phyloP scores from a whole-genome alignment of 2,329 filamentous ascomycete genomes.

The Ramularia endophylla region DNA sequence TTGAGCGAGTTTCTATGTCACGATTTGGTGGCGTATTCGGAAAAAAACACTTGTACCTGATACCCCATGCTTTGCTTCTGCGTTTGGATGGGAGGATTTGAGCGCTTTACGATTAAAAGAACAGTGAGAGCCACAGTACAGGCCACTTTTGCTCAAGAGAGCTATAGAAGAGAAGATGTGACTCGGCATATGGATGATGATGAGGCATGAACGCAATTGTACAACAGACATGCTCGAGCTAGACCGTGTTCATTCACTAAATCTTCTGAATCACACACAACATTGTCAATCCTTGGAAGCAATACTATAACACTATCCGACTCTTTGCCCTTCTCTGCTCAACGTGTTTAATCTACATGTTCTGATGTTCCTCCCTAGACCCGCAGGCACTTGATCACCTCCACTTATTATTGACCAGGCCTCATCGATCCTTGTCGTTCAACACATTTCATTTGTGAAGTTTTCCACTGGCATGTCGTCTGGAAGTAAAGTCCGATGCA shows the following conservation, averaged over 20 bases:
- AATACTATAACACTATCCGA: no score
- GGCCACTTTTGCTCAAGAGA: constrained; percentile 12
- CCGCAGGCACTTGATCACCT: no score
- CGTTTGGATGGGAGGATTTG: constrained; percentile 6
- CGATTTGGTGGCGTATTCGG: constrained; percentile 3
- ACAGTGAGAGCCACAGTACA: constrained; percentile 11
- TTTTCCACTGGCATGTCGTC: constrained; percentile 6
- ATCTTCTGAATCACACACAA: not conserved
- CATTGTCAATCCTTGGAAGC: no score
- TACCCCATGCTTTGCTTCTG: constrained; percentile 17
- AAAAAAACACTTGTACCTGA: constrained; percentile 17
- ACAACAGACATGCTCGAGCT: no score
- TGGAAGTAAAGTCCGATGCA: constrained; percentile 6
- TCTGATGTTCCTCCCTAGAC: no score
- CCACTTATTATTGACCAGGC: no score
- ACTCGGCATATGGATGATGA: constrained; percentile 11
- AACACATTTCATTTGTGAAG: not conserved
- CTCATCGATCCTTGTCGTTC: not conserved
- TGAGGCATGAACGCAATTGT: constrained; percentile 11
- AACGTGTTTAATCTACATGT: no score
- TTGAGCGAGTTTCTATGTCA: constrained; percentile 13
- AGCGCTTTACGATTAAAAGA: constrained; percentile 5
- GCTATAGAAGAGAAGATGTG: constrained; percentile 8
- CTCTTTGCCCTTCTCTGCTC: no score
- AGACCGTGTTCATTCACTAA: no score